Evolutionary conservation across 768 basidiomycete species (phyloP), one percentile per base, ranked within the genome.

Genomic region (Sporobolomyces pararoseus): DNA sequence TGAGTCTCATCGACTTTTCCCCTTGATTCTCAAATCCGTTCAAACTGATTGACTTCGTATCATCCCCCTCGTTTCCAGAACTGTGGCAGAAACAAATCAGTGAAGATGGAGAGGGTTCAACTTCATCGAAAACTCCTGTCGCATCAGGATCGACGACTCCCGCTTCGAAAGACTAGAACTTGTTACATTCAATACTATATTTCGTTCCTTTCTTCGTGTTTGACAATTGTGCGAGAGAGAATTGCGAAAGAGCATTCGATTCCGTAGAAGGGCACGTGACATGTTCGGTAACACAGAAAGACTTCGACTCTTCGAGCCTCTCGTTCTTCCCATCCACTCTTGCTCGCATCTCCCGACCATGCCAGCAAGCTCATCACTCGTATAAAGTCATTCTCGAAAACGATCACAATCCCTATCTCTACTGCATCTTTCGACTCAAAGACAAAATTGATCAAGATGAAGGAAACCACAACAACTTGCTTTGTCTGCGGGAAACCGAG

Each of bases 11-110:
- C 10, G 3, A 31, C 12, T 27, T 16, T 6, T 16, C 7, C 9
- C 27, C 2, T 5, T 7, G 23, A 12, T 9, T 12, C 10, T 29
- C 23, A n/a, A n/a, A n/a, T n/a, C n/a, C n/a, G n/a, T n/a, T n/a
- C n/a, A n/a, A n/a, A n/a, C n/a, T n/a, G n/a, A n/a, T n/a, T 23
- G 10, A n/a, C 2, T 4, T 1, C 60, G 25, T 2, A 12, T 50
- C 14, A 44, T 29, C 53, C 12, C 21, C 35, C 16, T 42, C 31
- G 9, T 65, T 25, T 4, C n/a, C 63, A 65, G 65, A 67, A n/a
- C 37, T 70, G 16, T 73, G 68, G 68, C 44, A 47, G 27, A 68
- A 68, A 39, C 71, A 72, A 53, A 72, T 44, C 23, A 61, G 59
- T 46, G 59, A 61, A 23, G 25, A 47, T 25, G 58, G 16, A 27